These are phyloP conservation scores for Cercospora sp. DNA, from an alignment of 2,329 filamentous ascomycete genomes.

Conservation along the genomic window DNA sequence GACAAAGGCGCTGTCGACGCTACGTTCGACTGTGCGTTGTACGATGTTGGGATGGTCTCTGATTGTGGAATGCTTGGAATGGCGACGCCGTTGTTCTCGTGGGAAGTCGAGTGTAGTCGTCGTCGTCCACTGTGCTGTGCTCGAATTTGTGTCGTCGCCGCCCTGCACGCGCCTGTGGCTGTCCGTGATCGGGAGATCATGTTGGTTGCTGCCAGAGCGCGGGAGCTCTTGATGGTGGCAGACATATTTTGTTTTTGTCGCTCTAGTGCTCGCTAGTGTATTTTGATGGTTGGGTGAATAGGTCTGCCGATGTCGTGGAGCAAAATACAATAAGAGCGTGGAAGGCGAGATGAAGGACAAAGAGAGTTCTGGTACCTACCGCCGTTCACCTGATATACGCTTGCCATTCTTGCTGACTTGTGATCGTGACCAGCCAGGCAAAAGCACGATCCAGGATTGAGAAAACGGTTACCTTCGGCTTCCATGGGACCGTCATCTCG, in stretches of 20 bases:
- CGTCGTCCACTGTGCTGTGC: slow-evolving; percentile 14
- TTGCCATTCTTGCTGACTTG: slow-evolving; percentile 4
- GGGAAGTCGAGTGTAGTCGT: slow-evolving; percentile 20
- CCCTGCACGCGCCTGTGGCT: not conserved
- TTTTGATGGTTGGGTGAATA: not conserved
- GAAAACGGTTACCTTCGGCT: slow-evolving; percentile 12
- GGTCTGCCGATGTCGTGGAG: not conserved
- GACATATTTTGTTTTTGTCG: not conserved
- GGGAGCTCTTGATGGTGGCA: slow-evolving; percentile 8
- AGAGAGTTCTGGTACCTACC: slow-evolving; percentile 10
- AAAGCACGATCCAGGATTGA: slow-evolving; percentile 7
- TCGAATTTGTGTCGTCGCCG: slow-evolving; percentile 14
- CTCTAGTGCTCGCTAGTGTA: not conserved
- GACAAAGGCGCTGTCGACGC: slow-evolving; percentile 54
- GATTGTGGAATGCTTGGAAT: slow-evolving; percentile 8
- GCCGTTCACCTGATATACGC: not conserved
- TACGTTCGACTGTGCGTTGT: not conserved
- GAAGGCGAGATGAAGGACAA: slow-evolving; percentile 9
- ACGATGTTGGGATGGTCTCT: not conserved
- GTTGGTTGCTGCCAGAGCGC: slow-evolving; percentile 5
- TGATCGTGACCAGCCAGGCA: slow-evolving; percentile 2
- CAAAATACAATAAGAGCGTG: not conserved
- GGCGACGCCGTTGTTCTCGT: slow-evolving; percentile 15
- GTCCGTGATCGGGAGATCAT: not conserved
- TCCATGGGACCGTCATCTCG: not conserved